phyloP scores from a whole-genome alignment of 2,329 filamentous ascomycete species.

The Ascosphaera apis region DNA sequence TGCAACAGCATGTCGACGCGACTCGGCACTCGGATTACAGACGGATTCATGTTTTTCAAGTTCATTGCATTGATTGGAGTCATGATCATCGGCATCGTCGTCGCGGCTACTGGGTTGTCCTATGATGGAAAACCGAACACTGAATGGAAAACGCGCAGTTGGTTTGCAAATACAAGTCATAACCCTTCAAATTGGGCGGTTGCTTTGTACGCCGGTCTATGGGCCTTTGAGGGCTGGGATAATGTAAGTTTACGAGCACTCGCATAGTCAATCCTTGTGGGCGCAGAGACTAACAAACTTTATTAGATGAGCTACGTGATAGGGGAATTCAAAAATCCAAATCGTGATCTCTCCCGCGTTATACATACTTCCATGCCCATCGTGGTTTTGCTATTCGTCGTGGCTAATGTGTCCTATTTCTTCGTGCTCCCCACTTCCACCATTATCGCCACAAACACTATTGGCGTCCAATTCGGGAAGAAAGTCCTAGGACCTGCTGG shows the following conservation, averaged over 20 bases:
- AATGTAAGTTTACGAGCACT: slow-evolving; percentile 41
- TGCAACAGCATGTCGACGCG: slow-evolving; percentile 83
- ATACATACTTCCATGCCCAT: slow-evolving; percentile 93
- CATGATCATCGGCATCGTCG: slow-evolving; percentile 68
- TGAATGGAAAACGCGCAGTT: slow-evolving; percentile 69
- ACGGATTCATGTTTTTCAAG: slow-evolving; percentile 92
- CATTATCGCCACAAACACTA: slow-evolving; percentile 75
- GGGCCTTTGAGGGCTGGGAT: slow-evolving; percentile 98
- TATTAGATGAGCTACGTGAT: slow-evolving; percentile 84
- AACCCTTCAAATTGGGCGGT: slow-evolving; percentile 78
- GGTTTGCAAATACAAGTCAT: slow-evolving; percentile 69
- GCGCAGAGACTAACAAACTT: no score
- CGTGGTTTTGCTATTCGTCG: slow-evolving; percentile 71
- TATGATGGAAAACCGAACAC: slow-evolving; percentile 49
- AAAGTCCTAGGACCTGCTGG: slow-evolving; percentile 75
- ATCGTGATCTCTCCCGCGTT: slow-evolving; percentile 71
- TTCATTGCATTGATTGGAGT: slow-evolving; percentile 75
- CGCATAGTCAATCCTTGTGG: neutral
- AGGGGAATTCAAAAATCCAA: slow-evolving; percentile 83
- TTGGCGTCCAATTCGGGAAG: slow-evolving; percentile 82
- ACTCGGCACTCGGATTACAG: slow-evolving; percentile 65
- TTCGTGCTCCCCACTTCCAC: slow-evolving; percentile 62
- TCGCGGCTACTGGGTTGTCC: slow-evolving; percentile 66
- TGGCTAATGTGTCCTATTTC: slow-evolving; percentile 87
- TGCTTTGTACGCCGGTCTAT: slow-evolving; percentile 80